Base-by-base conservation (phyloP, 306 rosid genomes). In the Abrus pulchellus region DNA sequence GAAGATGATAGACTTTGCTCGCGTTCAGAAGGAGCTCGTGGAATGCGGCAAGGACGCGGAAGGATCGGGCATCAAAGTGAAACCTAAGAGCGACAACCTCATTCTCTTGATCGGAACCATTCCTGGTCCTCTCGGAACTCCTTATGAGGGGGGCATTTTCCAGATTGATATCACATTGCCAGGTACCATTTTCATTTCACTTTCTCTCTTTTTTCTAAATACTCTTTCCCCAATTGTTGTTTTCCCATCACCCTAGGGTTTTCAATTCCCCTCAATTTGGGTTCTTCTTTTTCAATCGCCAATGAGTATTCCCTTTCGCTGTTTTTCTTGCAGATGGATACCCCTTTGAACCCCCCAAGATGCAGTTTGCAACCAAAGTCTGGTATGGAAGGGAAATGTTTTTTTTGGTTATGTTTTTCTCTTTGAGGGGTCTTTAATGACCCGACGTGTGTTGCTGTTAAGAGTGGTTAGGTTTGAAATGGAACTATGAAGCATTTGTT, bases 281-380 rank as follows among this genome's bases (percentile, higher is more conserved):
- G 7, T 28, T 34, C 9, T 77, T 79, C 6, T 40, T 33, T 34
- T 40, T 45, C 48, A 40, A 40, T 66, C 41, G 32, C 8, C 12
- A 8, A 6, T 72, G 41, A 20, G 45, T 13, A 9, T 77, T 73
- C n/a, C 5, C 20, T 74, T 62, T 28, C 2, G 3, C 53, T 45
- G 9, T 1, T 78, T 73, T 72, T 69, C 27, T 80, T 74, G 93
- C 90, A 95, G 99, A 95, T 72, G 98, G 97, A 5, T 95, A 95
- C 83, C 99, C 99, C 1, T 95, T 95, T 81, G 97, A 95, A 85
- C 99, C 99, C 1, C 99, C 98, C 9, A 95, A 93, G 87, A 95
- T 95, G 99, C 87, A 90, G 77, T 95, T 95, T 81, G 60, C 93
- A 3, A 95, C 98, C 13, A 95, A 95, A 93, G 98, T 95, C 64